Evolutionary conservation across 768 basidiomycete genomes (phyloP), one percentile per base, ranked within the genome.

Genomic region (Boletus pseudo-olivaceus): DNA sequence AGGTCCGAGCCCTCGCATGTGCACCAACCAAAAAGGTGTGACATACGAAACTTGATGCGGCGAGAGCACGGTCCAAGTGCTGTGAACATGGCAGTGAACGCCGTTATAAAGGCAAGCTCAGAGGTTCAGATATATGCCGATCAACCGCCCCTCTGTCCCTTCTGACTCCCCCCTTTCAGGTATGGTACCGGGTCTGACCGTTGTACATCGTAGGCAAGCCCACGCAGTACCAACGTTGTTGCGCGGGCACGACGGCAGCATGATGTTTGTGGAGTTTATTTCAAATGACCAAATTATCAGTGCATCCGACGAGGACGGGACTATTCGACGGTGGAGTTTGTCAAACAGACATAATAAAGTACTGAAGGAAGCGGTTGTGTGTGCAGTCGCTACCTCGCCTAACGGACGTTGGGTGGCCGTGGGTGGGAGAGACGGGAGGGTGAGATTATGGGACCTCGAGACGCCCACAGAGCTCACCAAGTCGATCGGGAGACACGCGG

Each of bases 311-410:
- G 23, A 23, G 14, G 63, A 64, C 53, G 34, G 11, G 30, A 60
- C 57, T 33, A 38, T 66, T 20, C 63, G 57, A 14, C 53, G 17
- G n/a, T 64, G 61, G 61, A 40, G 15, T 44, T 38, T 65, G 19
- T 20, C 57, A 0, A 29, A 56, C 12, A 48, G 51, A 6, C 37
- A 12, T 5, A 20, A 34, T 15, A 19, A 51, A 7, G n/a, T 60
- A 17, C 15, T 66, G 5, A 55, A 29, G n/a, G 57, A 56, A 29
- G n/a, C 12, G 5, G 23, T 46, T 12, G 29, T 54, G 1, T 51
- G 41, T 23, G 33, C 55, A 12, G 44, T 57, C 33, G 51, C 59
- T 1, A 26, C 9, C 4, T 63, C 64, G 14, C 48, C 51, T 0
- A 23, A 61, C 41, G 29, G 48, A 32, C 58, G 44, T 7, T 58